Evolutionary conservation across 1,139 yeast genomes (phyloP).

Genomic region (Scheffersomyces segobiensis): DNA sequence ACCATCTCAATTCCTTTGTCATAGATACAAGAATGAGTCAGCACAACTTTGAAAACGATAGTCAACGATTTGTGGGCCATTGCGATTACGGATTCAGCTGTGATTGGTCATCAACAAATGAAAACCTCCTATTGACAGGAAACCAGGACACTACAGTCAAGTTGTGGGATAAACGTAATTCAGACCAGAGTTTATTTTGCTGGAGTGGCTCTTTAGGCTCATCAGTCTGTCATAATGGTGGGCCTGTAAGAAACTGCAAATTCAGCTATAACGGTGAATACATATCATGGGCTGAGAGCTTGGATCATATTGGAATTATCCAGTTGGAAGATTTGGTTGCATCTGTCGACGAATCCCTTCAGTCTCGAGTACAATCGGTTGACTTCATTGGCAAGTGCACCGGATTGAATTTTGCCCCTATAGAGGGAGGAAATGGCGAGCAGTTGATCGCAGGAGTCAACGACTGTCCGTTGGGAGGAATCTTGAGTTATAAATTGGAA

Average conservation of each 20-base stretch:
- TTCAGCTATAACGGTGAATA: slow-evolving; percentile 49
- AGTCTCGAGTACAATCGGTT: slow-evolving; percentile 45
- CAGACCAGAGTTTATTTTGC: slow-evolving; percentile 25
- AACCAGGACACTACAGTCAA: slow-evolving; percentile 62
- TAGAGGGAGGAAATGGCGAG: slow-evolving; percentile 48
- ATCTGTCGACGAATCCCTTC: slow-evolving; percentile 14
- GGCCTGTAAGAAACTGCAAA: slow-evolving; percentile 55
- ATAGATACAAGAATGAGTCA: slow-evolving; percentile 40
- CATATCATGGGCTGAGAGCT: slow-evolving; percentile 59
- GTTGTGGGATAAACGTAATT: slow-evolving; percentile 50
- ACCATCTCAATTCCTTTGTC: slow-evolving; percentile 41
- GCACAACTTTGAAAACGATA: slow-evolving; percentile 11
- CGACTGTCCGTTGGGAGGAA: slow-evolving; percentile 61
- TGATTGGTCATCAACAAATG: slow-evolving; percentile 54
- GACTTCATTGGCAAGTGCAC: slow-evolving; percentile 61
- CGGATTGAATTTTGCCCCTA: slow-evolving; percentile 52
- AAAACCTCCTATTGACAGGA: slow-evolving; percentile 52
- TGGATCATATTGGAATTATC: slow-evolving; percentile 58
- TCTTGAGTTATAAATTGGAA: slow-evolving; percentile 47
- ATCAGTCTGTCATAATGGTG: slow-evolving; percentile 20
- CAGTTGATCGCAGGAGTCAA: slow-evolving; percentile 53
- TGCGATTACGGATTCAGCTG: slow-evolving; percentile 60
- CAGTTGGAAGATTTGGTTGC: slow-evolving; percentile 31
- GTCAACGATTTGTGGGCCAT: slow-evolving; percentile 41
- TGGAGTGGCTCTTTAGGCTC: slow-evolving; percentile 42